These are phyloP conservation scores for Colletotrichum sp. DNA, from an alignment of 2,329 filamentous ascomycete species.

Conservation along the genomic window DNA sequence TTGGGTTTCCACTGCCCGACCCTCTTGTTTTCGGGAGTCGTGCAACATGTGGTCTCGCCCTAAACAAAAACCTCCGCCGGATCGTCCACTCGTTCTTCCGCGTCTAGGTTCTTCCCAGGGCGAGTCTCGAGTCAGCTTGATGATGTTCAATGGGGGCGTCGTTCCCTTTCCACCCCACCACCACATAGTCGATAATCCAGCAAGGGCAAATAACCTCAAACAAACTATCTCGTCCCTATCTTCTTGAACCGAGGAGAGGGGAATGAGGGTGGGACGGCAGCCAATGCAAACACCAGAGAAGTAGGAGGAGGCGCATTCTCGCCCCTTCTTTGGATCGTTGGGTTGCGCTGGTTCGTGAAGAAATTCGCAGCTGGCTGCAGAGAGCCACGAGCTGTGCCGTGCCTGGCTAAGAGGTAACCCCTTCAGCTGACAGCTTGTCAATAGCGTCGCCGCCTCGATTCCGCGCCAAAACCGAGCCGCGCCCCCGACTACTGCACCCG, in stretches of 20 bases:
- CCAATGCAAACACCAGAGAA: background rate
- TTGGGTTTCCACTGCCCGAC: background rate
- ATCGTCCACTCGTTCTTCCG: background rate
- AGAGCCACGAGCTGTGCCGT: background rate
- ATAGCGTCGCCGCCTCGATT: slow-evolving; percentile 9
- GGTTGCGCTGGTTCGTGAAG: background rate
- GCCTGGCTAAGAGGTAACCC: background rate
- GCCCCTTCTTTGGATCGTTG: background rate
- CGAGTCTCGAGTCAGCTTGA: background rate
- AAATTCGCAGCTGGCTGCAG: background rate
- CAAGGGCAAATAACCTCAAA: background rate
- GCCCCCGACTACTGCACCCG: background rate
- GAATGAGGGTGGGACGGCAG: background rate
- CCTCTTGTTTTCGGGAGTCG: background rate
- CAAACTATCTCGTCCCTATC: background rate
- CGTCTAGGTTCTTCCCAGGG: background rate
- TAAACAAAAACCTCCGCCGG: background rate
- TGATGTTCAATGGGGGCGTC: background rate
- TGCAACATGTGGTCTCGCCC: background rate
- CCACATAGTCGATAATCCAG: background rate
- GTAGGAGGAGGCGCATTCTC: background rate
- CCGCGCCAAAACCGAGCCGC: background rate
- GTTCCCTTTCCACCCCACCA: background rate
- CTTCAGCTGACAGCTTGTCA: slow-evolving; percentile 6
- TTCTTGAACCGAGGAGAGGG: background rate